Evolutionary conservation across 768 basidiomycete species (phyloP).

Genomic region (Trametes meyenii): DNA sequence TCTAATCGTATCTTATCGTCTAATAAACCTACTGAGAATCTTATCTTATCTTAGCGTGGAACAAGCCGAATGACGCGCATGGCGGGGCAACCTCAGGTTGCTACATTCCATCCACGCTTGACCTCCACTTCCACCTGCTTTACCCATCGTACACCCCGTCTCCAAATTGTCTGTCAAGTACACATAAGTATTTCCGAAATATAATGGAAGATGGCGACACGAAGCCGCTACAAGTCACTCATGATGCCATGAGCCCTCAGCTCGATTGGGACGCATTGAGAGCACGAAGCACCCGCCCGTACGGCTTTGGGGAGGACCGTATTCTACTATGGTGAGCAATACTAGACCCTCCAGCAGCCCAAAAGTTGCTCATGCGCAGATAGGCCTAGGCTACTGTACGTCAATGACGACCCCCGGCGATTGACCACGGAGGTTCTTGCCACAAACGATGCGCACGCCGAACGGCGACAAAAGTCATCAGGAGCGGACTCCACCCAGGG

Average conservation of each 20-base stretch:
- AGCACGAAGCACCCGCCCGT: conserved; percentile 51
- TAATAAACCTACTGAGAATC: neutral
- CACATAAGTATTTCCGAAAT: neutral
- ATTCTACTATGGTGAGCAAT: conserved; percentile 57
- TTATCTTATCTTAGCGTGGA: neutral
- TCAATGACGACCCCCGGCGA: conserved; percentile 22
- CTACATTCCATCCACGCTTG: too few relatives aligned
- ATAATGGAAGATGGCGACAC: neutral
- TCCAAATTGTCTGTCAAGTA: too few relatives aligned
- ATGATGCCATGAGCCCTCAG: neutral
- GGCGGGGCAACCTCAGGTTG: neutral
- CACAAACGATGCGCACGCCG: neutral
- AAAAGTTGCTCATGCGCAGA: conserved; percentile 26
- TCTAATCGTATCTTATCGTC: too few relatives aligned
- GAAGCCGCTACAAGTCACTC: neutral
- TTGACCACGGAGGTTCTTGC: neutral
- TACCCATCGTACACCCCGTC: too few relatives aligned
- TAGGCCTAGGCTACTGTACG: conserved; percentile 45
- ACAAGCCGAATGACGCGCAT: neutral
- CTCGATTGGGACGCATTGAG: conserved; percentile 52
- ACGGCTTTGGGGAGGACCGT: conserved; percentile 67
- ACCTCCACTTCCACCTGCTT: too few relatives aligned
- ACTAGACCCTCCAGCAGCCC: conserved; percentile 19
- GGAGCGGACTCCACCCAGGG: neutral
- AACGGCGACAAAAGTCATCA: neutral